These are phyloP conservation scores for Skeletonema grethae DNA, from an alignment of 108 stramenopile genomes.

Conservation along the genomic window DNA sequence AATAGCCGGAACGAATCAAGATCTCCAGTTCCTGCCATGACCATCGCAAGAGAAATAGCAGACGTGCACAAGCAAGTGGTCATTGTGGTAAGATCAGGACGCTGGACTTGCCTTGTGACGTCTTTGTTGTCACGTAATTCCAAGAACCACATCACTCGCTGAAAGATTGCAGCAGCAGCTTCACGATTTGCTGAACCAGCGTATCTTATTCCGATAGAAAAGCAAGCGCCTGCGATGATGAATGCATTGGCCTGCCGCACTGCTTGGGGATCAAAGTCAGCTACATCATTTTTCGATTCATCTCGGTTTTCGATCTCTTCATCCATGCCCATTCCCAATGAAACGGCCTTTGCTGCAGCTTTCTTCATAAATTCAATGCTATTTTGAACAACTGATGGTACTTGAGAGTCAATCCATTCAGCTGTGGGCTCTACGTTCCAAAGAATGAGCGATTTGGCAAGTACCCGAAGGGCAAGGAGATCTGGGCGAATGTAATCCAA, in stretches of 20 bases:
- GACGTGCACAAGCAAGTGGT: constrained; percentile 89
- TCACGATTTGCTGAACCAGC: constrained; percentile 86
- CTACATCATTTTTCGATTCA: constrained; percentile 21
- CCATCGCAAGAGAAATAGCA: constrained; percentile 89
- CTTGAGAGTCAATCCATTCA: constrained; percentile 82
- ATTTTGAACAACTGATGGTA: constrained; percentile 70
- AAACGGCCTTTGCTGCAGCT: constrained; percentile 40
- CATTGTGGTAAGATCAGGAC: constrained; percentile 80
- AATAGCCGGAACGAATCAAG: constrained; percentile 85
- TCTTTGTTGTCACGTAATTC: constrained; percentile 77
- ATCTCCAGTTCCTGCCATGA: constrained; percentile 97
- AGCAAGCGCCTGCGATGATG: constrained; percentile 93
- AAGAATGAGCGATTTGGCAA: constrained; percentile 89
- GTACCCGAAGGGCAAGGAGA: constrained; percentile 86
- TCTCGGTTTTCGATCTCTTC: constrained; percentile 5
- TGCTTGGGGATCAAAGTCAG: constrained; percentile 82
- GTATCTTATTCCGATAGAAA: constrained; percentile 89
- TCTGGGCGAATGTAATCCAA: constrained; percentile 96
- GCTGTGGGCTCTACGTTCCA: constrained; percentile 90
- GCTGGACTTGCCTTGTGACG: constrained; percentile 60
- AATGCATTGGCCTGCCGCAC: constrained; percentile 92
- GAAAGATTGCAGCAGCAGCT: constrained; percentile 70
- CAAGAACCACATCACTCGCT: constrained; percentile 69
- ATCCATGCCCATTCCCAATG: constrained; percentile 16
- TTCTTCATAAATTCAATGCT: constrained; percentile 64